phyloP scores from a whole-genome alignment of 257 asterid species.

The Plectranthus barbatus region DNA sequence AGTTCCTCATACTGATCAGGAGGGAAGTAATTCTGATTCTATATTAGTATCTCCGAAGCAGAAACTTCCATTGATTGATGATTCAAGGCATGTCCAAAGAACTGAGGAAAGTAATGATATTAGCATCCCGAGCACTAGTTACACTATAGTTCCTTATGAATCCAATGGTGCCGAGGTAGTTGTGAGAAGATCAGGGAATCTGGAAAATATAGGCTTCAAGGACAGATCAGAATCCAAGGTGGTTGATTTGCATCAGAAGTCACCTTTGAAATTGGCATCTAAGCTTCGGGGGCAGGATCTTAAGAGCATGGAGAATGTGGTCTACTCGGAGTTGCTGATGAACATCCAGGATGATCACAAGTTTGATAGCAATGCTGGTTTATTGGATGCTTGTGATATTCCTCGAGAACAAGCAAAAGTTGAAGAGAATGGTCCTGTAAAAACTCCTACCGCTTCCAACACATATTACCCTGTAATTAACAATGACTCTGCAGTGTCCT shows the following conservation, averaged over 20 bases:
- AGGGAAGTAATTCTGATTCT: constrained; percentile 31
- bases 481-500: constrained; percentile 14
- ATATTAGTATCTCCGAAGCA: constrained; percentile 16
- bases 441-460: constrained; percentile 8
- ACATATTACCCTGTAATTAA: constrained; percentile 9
- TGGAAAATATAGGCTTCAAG: constrained; percentile 39
- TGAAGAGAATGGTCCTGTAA: constrained; percentile 23
- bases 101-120: constrained; percentile 15
- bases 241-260: constrained; percentile 26
- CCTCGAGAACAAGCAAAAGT: constrained; percentile 16
- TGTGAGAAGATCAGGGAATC: constrained; percentile 45
- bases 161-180: constrained; percentile 52
- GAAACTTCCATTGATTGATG: constrained; percentile 21
- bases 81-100: constrained; percentile 14
- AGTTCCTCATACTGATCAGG: constrained; percentile 17
- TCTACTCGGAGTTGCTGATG: constrained; percentile 36
- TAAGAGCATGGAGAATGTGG: constrained; percentile 53
- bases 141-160: constrained; percentile 35
- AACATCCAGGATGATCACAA: constrained; percentile 27
- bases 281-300: constrained; percentile 59
- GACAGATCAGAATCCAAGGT: constrained; percentile 38
- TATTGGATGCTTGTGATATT: constrained; percentile 18
- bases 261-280: constrained; percentile 39
- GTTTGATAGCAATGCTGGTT: constrained; percentile 22
- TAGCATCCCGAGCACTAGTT: constrained; percentile 34